Evolutionary conservation across 192 early-diverging fungal genomes (phyloP).

Genomic region (Chytriomyces hyalinus): DNA sequence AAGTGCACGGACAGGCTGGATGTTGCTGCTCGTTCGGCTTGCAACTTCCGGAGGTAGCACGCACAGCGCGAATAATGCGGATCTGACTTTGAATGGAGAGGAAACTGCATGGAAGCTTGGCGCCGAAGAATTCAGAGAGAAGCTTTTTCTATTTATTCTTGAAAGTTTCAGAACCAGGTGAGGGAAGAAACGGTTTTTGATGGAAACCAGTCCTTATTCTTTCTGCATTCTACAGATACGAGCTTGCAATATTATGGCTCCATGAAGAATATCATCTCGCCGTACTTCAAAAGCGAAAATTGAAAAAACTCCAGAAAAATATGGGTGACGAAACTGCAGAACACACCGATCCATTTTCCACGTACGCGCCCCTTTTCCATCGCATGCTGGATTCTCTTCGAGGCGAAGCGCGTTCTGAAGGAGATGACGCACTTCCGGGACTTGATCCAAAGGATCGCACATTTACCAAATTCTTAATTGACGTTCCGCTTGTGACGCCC

Average conservation of each 20-base stretch:
- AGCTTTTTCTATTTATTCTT: constrained; percentile 63
- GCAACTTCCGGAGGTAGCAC: neutral
- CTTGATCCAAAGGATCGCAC: constrained; percentile 73
- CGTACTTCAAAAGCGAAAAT: constrained; percentile 11
- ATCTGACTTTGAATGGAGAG: neutral
- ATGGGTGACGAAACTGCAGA: neutral
- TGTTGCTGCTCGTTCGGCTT: constrained; percentile 48
- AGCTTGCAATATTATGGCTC: constrained; percentile 76
- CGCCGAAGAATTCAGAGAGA: constrained; percentile 37
- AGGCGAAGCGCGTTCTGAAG: constrained; percentile 29
- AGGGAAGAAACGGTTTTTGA: constrained; percentile 8
- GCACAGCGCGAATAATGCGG: neutral
- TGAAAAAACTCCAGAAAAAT: neutral
- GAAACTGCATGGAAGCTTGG: constrained; percentile 16
- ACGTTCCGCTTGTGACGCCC: constrained; percentile 73
- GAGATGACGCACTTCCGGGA: constrained; percentile 41
- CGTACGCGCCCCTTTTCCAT: constrained; percentile 40
- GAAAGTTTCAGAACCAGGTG: constrained; percentile 66
- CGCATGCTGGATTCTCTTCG: constrained; percentile 36
- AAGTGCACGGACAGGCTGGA: constrained; percentile 51
- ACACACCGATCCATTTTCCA: neutral
- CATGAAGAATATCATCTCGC: constrained; percentile 69
- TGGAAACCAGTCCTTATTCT: constrained; percentile 25
- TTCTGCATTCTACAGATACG: constrained; percentile 47
- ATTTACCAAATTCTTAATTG: constrained; percentile 76